Evolutionary conservation across 495 filamentous ascomycete genomes (phyloP).

Genomic region (Talaromyces borbonicus): DNA sequence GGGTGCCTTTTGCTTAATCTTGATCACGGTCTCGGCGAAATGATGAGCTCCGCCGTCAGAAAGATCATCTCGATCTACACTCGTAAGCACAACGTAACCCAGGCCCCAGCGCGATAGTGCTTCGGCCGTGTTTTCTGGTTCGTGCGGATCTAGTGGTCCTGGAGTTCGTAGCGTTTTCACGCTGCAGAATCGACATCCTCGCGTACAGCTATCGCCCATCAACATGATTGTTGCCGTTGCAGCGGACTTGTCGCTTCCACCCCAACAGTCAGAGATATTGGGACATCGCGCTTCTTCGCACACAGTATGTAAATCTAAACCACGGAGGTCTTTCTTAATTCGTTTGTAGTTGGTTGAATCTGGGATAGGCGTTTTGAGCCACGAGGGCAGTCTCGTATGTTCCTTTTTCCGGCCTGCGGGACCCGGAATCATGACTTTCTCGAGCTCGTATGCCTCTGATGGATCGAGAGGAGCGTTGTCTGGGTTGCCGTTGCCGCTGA

Average conservation of each 20-base stretch:
- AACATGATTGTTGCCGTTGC: conserved; percentile 99
- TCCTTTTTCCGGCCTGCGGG: conserved; percentile 69
- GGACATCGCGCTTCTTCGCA: conserved; percentile 97
- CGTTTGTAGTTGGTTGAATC: conserved; percentile 78
- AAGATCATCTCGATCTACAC: conserved; percentile 87
- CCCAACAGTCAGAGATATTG: conserved; percentile 98
- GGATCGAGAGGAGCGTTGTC: conserved; percentile 50
- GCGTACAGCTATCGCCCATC: conserved; percentile 97
- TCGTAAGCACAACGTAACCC: conserved; percentile 91
- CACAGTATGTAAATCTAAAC: conserved; percentile 84
- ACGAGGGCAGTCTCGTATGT: conserved; percentile 84
- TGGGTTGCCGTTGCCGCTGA: conserved; percentile 33
- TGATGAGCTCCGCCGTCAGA: conserved; percentile 80
- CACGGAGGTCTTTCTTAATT: conserved; percentile 86
- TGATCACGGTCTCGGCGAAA: conserved; percentile 88
- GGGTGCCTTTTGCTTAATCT: conserved; percentile 85
- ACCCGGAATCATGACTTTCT: conserved; percentile 65
- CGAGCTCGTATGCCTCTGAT: conserved; percentile 47
- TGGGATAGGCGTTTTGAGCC: conserved; percentile 94
- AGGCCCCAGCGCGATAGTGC: conserved; percentile 87
- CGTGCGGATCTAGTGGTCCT: conserved; percentile 81
- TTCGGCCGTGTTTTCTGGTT: conserved; percentile 94
- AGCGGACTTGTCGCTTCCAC: conserved; percentile 72
- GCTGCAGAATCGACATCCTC: conserved; percentile 92
- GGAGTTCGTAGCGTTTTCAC: conserved; percentile 82